Conservation (phyloP, 441 rosid genomes). For the Brassica hybrid region DNA sequence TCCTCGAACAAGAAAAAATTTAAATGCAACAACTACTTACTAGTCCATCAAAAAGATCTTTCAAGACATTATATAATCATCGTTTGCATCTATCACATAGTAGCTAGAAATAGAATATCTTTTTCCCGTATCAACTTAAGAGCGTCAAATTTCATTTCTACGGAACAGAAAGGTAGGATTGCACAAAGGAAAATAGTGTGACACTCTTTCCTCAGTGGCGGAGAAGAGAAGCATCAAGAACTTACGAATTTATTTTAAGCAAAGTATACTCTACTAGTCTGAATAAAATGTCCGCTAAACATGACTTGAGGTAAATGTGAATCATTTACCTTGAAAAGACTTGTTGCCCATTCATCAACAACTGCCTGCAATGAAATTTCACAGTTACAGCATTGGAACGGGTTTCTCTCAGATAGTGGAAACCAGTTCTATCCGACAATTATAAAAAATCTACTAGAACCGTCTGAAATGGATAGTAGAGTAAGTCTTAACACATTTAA, state of each 20-base stretch:
- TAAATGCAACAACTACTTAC: conserved; percentile 32
- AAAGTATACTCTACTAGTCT: background rate
- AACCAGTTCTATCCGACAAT: conserved; percentile 7
- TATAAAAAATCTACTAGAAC: background rate
- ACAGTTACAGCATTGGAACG: no score
- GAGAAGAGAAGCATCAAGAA: conserved; percentile 19
- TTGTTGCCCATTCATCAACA: conserved; percentile 96
- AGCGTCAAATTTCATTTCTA: background rate
- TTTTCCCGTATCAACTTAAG: conserved; percentile 8
- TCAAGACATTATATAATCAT: conserved; percentile 1
- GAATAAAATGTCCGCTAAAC: conserved; percentile 15
- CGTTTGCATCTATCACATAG: conserved; percentile 7
- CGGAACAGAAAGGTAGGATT: conserved; percentile 4
- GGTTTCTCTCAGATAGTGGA: conserved; percentile 12
- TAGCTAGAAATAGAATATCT: background rate
- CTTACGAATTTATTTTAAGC: background rate
- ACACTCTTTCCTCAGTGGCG: conserved; percentile 12
- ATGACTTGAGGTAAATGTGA: conserved; percentile 30
- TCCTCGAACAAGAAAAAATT: conserved; percentile 47
- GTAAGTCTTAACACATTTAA: conserved; percentile 8
- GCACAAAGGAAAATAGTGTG: conserved; percentile 25
- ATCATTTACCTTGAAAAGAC: conserved; percentile 81
- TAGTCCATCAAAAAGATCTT: conserved; percentile 23
- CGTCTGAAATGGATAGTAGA: conserved; percentile 14
- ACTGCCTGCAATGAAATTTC: conserved; percentile 70